These are phyloP conservation scores for Leccinum angustisporum DNA, from an alignment of 1,284 basidiomycete species.

Conservation along the genomic window DNA sequence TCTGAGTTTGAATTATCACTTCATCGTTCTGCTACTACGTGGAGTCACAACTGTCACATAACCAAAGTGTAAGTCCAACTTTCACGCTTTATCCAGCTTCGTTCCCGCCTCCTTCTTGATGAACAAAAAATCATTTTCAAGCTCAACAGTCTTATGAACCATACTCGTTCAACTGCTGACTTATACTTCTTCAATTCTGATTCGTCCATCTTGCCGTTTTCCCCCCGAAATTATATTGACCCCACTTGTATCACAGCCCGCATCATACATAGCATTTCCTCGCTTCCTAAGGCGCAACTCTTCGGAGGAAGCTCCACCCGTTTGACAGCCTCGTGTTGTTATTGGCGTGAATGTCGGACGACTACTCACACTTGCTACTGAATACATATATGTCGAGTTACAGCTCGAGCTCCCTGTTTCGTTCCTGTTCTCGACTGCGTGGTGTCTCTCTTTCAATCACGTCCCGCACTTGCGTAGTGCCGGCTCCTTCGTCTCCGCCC, in stretches of 20 bases:
- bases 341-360: background rate
- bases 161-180: conserved; percentile 49
- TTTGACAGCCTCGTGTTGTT: background rate
- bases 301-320: background rate
- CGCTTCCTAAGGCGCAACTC: background rate
- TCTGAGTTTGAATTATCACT: too few species aligned
- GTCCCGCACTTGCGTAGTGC: background rate
- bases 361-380: background rate
- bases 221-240: background rate
- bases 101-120: conserved; percentile 35
- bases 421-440: background rate
- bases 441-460: background rate
- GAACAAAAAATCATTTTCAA: conserved; percentile 66
- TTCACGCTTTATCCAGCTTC: too few species aligned
- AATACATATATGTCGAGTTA: background rate
- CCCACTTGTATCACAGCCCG: conserved; percentile 1
- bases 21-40: too few species aligned
- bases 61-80: too few species aligned
- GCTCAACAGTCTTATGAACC: conserved; percentile 69
- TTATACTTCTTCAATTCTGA: conserved; percentile 67
- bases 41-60: too few species aligned
- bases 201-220: conserved; percentile 9
- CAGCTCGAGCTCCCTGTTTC: too few species aligned
- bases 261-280: too few species aligned
- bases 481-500: background rate